Evolutionary conservation across 371 early-diverging fungal genomes (phyloP), one percentile per base, ranked within the genome.

Genomic region (Capillidium heterosporum): DNA sequence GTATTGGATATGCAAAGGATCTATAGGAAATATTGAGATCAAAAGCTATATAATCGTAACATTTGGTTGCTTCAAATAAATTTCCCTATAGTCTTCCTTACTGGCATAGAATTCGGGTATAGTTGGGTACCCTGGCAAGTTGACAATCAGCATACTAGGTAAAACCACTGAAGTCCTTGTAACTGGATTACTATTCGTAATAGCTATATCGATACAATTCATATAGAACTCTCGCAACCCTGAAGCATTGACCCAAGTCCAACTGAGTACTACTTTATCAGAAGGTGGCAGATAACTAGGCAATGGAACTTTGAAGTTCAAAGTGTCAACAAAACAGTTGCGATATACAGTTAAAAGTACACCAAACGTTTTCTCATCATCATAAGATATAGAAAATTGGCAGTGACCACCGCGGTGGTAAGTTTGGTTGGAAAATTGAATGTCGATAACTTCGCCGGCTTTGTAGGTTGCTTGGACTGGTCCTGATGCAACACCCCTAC

Each of bases 201-300:
- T 72, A n/a, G 55, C 61, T 19, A 81, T 67, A 39, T 51, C 52
- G 39, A 51, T 32, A 26, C 52, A 51, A 32, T 51, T 51, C 39
- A 27, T 21, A 26, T 51, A 51, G 21, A 32, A 51, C 23, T 51
- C 52, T 3, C 52, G 5, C 32, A 27, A 21, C 2, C 52, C 52
- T 2, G 35, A 32, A 26, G 71, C 71, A 57, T 80, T 81, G 54
- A 75, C 71, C 79, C 75, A 78, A 11, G 32, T 57, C 57, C 57
- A 57, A 0, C 74, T 70, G 11, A 79, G 69, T 13, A 67, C 43
- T 1, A 62, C 72, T 10, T 56, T 46, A 19, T 60, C 59, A 1
- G 65, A 32, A 1, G 67, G 31, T 4, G 76, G 76, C 32, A 68
- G 52, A n/a, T 44, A 31, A 1, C 48, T 29, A 2, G 78, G 78